Conservation (phyloP, 192 early-diverging fungal species). For the Backusella australiensis region DNA sequence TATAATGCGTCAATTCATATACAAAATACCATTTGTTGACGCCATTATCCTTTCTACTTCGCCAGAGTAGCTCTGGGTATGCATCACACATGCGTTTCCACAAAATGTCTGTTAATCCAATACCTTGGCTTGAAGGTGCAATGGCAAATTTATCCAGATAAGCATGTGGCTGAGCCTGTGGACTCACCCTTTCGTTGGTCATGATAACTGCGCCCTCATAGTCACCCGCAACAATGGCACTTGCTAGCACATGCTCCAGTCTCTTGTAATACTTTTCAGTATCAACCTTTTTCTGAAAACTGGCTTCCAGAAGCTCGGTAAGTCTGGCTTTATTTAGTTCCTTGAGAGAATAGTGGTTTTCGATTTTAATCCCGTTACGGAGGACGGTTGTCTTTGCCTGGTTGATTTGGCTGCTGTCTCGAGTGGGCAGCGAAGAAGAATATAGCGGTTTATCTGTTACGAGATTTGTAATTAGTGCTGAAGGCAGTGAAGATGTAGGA, state of each 20-base stretch:
- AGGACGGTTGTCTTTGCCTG: slow-evolving; percentile 69
- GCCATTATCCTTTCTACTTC: slow-evolving; percentile 79
- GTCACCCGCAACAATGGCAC: slow-evolving; percentile 82
- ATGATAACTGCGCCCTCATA: slow-evolving; percentile 91
- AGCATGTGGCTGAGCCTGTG: slow-evolving; percentile 11
- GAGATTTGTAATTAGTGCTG: slow-evolving; percentile 64
- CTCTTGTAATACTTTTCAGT: slow-evolving; percentile 56
- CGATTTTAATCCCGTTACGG: slow-evolving; percentile 72
- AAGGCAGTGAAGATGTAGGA: slow-evolving; percentile 41
- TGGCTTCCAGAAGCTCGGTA: slow-evolving; percentile 64
- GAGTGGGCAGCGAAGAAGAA: slow-evolving; percentile 52
- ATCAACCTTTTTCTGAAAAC: slow-evolving; percentile 68
- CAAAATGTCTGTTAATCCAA: slow-evolving; percentile 92
- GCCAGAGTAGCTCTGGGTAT: slow-evolving; percentile 79
- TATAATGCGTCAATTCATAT: background rate
- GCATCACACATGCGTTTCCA: slow-evolving; percentile 75
- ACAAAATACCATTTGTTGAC: slow-evolving; percentile 89
- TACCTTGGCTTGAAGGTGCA: slow-evolving; percentile 81
- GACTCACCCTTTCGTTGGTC: slow-evolving; percentile 57
- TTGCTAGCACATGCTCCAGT: slow-evolving; percentile 45
- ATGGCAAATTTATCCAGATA: slow-evolving; percentile 97
- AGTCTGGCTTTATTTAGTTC: slow-evolving; percentile 56
- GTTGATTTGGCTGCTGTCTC: slow-evolving; percentile 27
- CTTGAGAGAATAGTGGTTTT: slow-evolving; percentile 49
- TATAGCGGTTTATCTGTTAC: slow-evolving; percentile 77